These are phyloP conservation scores for Taphrina betulina DNA, from an alignment of 1,139 yeast genomes.

Conservation along the genomic window DNA sequence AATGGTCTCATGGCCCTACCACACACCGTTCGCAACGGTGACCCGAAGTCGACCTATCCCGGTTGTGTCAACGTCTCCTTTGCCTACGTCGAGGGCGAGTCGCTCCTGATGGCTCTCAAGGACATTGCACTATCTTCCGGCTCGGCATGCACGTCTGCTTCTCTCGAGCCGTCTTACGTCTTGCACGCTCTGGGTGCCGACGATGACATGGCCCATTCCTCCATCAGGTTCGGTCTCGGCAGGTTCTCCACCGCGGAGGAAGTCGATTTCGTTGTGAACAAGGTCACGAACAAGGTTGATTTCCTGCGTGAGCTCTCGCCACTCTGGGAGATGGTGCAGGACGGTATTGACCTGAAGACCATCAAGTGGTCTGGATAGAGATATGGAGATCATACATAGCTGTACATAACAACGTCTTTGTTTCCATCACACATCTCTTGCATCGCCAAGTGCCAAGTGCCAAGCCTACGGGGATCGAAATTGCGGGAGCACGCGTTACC, in stretches of 20 bases:
- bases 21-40: conserved; percentile 88
- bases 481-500: no score
- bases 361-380: conserved; percentile 68
- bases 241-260: conserved; percentile 96
- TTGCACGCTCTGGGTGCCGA: conserved; percentile 96
- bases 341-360: conserved; percentile 88
- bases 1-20: conserved; percentile 75
- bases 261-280: conserved; percentile 85
- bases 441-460: no score
- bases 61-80: conserved; percentile 97
- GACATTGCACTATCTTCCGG: conserved; percentile 96
- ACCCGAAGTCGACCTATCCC: conserved; percentile 66
- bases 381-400: no score
- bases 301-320: conserved; percentile 92
- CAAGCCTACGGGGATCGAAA: no score
- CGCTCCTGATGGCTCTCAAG: conserved; percentile 92
- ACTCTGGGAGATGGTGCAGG: conserved; percentile 99
- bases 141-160: conserved; percentile 98
- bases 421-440: no score
- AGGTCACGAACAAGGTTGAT: conserved; percentile 83
- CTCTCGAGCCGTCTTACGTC: conserved; percentile 95
- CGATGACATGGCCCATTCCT: conserved; percentile 86
- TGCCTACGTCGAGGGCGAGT: conserved; percentile 98
- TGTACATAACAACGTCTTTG: no score
- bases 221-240: conserved; percentile 95